Evolutionary conservation across 148 eudicot species (phyloP), one percentile per base, ranked within the genome.

Genomic region (Camellia sinensis): DNA sequence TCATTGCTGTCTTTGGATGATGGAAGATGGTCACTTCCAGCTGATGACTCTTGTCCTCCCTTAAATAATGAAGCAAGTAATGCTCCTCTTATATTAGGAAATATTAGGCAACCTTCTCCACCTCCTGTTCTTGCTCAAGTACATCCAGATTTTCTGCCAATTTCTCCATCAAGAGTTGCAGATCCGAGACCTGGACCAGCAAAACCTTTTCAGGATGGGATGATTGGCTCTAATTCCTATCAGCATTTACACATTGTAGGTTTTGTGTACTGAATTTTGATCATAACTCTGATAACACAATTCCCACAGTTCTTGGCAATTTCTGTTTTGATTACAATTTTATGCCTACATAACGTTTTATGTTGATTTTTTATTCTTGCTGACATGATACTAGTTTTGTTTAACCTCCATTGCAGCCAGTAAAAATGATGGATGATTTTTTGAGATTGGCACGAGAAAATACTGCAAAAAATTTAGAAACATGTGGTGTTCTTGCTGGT

Each of bases 401-500:
- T 79, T 82, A 75, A 29, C 63, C 71, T 50, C 15, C 73, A 75
- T 86, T 88, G 85, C 91, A 93, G 99, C 94, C 99, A 75, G 97
- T 96, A 75, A 96, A 86, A 74, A 88, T 96, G 93, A 81, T 96
- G 95, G 91, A 93, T 40, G 97, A 92, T 86, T 96, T 96, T 81
- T 82, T 96, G 86, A 88, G 97, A 86, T 78, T 96, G 86, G 99
- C 99, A 11, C 95, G 84, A 67, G 73, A 84, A 77, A 96, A 96
- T 86, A 96, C 99, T 60, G 13, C 85, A 44, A 96, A 83, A 83
- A 96, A 96, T 87, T 80, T 96, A 73, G 99, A 96, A 82, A 96
- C 99, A 46, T 96, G 99, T 84, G 99, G 94, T 64, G 94, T 96
- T 83, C 93, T 96, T 78, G 98, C 99, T 73, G 99, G 99, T 81